Percentiles rank a stretch among this genome's conserved stretches.
phyloP scores from a whole-genome alignment of 306 rosid genomes.

The Hippophae tibetana region DNA sequence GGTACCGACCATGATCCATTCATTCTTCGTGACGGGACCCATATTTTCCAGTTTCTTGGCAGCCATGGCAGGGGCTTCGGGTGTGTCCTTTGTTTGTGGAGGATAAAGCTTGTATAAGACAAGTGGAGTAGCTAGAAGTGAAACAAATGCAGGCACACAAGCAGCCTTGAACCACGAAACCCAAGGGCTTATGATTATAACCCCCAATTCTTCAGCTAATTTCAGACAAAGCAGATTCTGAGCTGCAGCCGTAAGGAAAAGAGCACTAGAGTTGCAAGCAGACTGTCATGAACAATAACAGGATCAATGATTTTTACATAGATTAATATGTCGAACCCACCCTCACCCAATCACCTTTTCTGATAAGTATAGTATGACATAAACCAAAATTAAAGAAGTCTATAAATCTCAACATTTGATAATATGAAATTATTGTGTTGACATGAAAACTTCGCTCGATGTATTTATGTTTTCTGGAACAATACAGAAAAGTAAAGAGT shows the following conservation, averaged over 20 bases:
- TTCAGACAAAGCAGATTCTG: conserved; percentile 81
- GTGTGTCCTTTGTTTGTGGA: conserved; percentile 89
- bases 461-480: too few species aligned
- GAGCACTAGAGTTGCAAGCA: conserved; percentile 94
- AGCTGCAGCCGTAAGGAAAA: conserved; percentile 97
- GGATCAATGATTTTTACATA: conserved; percentile 32
- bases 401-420: too few species aligned
- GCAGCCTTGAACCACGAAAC: conserved; percentile 89
- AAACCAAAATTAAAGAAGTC: too few species aligned
- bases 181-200: conserved; percentile 71
- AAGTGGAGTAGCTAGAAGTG: conserved; percentile 72
- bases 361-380: neutral
- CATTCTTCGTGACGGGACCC: conserved; percentile 73
- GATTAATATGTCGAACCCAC: neutral
- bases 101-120: conserved; percentile 74
- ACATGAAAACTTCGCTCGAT: too few species aligned
- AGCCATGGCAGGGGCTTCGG: conserved; percentile 94
- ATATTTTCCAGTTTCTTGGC: conserved; percentile 58
- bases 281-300: conserved; percentile 53
- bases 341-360: neutral
- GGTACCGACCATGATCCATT: conserved; percentile 80
- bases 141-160: conserved; percentile 60
- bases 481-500: too few species aligned
- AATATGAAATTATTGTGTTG: too few species aligned
- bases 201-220: conserved; percentile 86